Conservation (phyloP, 2,329 filamentous ascomycete genomes). For the Elsinoe necatrix region DNA sequence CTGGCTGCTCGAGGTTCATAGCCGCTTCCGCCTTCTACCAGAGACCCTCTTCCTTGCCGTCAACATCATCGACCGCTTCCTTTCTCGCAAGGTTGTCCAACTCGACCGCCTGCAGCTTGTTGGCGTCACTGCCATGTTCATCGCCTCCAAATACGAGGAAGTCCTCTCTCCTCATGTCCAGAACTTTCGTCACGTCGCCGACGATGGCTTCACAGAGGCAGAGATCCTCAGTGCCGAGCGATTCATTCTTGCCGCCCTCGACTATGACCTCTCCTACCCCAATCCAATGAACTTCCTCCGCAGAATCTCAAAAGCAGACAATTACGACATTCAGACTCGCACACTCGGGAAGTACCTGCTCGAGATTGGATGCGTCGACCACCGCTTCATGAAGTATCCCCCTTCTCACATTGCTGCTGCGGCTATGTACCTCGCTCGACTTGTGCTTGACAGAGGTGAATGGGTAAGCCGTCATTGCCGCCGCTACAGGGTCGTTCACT, state of each 20-base stretch:
- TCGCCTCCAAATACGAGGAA: conserved; percentile 98
- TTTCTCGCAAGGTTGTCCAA: conserved; percentile 90
- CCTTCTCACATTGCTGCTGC: conserved; percentile 86
- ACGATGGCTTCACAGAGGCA: conserved; percentile 88
- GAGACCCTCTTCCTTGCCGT: conserved; percentile 94
- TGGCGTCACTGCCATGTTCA: conserved; percentile 98
- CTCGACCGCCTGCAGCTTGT: conserved; percentile 93
- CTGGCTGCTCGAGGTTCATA: conserved; percentile 98
- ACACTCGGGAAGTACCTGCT: conserved; percentile 96
- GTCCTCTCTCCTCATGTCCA: conserved; percentile 92
- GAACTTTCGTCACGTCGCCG: conserved; percentile 94
- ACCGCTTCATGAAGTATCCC: conserved; percentile 82
- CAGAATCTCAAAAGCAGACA: conserved; percentile 97
- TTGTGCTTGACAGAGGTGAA: conserved; percentile 81
- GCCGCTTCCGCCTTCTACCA: conserved; percentile 86
- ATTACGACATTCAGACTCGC: conserved; percentile 96
- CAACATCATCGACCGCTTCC: conserved; percentile 97
- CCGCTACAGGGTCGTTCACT: conserved; percentile 22
- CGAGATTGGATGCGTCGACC: conserved; percentile 92
- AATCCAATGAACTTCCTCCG: conserved; percentile 99
- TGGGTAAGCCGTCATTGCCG: conserved; percentile 58
- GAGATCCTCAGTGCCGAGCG: conserved; percentile 97
- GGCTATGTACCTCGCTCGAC: conserved; percentile 86
- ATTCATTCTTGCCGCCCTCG: conserved; percentile 79
- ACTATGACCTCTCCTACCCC: conserved; percentile 96